Evolutionary conservation across 1,284 basidiomycete genomes (phyloP).

Genomic region (Lentinus polychrous): DNA sequence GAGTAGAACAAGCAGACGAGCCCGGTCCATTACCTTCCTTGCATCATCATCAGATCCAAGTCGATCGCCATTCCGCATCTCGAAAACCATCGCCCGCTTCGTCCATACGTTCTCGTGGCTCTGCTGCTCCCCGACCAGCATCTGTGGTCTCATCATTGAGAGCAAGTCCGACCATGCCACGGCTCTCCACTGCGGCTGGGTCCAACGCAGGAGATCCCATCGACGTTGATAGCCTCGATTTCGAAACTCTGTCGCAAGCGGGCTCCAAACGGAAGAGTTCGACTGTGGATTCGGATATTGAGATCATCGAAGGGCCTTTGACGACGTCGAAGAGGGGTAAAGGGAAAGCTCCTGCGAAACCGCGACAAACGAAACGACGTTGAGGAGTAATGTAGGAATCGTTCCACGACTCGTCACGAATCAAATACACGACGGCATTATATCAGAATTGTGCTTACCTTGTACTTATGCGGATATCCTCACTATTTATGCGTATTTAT

Average conservation of each 20-base stretch:
- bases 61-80: slow-evolving; percentile 13
- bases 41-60: slow-evolving; percentile 3
- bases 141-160: slow-evolving; percentile 18
- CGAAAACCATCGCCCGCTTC: slow-evolving; percentile 26
- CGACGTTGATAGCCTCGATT: slow-evolving; percentile 25
- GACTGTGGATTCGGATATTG: slow-evolving; percentile 42
- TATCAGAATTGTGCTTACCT: too few species aligned
- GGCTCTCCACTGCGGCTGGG: slow-evolving; percentile 23
- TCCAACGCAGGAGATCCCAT: slow-evolving; percentile 26
- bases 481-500: too few species aligned
- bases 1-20: slow-evolving; percentile 24
- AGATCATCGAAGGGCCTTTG: slow-evolving; percentile 43
- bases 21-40: slow-evolving; percentile 15
- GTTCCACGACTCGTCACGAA: too few species aligned
- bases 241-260: slow-evolving; percentile 13
- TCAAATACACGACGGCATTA: too few species aligned
- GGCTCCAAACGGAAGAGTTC: slow-evolving; percentile 40
- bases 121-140: slow-evolving; percentile 10
- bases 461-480: too few species aligned
- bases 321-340: slow-evolving; percentile 32
- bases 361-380: slow-evolving; percentile 15
- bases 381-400: neutral
- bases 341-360: slow-evolving; percentile 30
- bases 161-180: slow-evolving; percentile 26
- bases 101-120: slow-evolving; percentile 24